phyloP scores from a whole-genome alignment of 306 rosid species.

The Quercus gilva region DNA sequence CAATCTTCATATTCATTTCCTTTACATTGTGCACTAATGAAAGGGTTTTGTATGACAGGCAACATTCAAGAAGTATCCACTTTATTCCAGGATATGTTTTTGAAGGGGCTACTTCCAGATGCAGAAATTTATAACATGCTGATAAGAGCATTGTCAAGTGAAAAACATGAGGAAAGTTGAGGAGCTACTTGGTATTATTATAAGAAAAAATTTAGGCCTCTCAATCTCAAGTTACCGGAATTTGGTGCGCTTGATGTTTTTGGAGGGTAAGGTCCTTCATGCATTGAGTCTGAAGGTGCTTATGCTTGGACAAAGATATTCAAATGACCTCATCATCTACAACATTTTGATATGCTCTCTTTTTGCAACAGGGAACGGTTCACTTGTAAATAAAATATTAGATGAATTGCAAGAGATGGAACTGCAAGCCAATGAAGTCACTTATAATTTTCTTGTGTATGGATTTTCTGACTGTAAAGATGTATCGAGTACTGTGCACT shows the following conservation, averaged over 20 bases:
- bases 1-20: conserved; percentile 31
- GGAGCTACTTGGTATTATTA: conserved; percentile 57
- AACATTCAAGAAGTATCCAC: conserved; percentile 46
- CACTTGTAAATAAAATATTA: conserved; percentile 38
- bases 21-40: conserved; percentile 41
- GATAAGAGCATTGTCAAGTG: conserved; percentile 54
- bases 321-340: conserved; percentile 40
- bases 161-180: conserved; percentile 44
- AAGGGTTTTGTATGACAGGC: conserved; percentile 50
- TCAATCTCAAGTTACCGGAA: conserved; percentile 50
- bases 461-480: conserved; percentile 65
- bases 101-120: conserved; percentile 44
- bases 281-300: conserved; percentile 56
- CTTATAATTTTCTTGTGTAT: conserved; percentile 65
- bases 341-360: conserved; percentile 74
- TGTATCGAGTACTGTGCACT: conserved; percentile 42
- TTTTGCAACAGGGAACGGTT: conserved; percentile 43
- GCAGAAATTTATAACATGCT: conserved; percentile 49
- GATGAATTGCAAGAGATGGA: conserved; percentile 55
- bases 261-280: conserved; percentile 38
- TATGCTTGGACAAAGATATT: conserved; percentile 49
- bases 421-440: conserved; percentile 50
- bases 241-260: conserved; percentile 50
- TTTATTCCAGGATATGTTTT: conserved; percentile 47
- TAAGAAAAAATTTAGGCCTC: conserved; percentile 44